Evolutionary conservation across 306 rosid species (phyloP), one percentile per base, ranked within the genome.

Genomic region (Calophaca sinica): DNA sequence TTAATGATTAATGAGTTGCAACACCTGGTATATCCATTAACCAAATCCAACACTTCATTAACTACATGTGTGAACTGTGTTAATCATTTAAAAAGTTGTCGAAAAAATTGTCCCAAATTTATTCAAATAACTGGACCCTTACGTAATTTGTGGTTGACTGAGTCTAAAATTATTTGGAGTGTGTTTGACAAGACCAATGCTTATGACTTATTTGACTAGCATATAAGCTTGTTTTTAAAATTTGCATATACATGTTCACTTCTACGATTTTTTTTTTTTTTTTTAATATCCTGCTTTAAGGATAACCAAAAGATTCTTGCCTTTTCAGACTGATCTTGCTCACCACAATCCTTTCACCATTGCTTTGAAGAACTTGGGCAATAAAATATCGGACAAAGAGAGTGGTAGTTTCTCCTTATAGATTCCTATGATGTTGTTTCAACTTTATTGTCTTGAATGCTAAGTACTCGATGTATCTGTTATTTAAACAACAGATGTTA

Each of bases 261-360:
- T 5, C 42, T 29, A 1, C 45, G 49, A 61, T 35, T 6, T 13
- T 2, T 28, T 13, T 15, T 26, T 64, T 59, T 45, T 42, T 0
- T 20, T 20, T 20, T 20, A 0, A 20, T 20, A 20, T 14, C 48
- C 7, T 50, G 6, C 20, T 20, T 52, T 79, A 20, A 35, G 51
- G 45, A 38, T 76, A 52, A 11, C 58, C 41, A 31, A 62, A 10
- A 46, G 48, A 12, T 55, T 46, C 20, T 15, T 79, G 77, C 3
- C 66, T 77, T 81, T 70, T 60, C 90, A 89, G 96, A 87, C 86
- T 41, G 86, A 86, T 84, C 74, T 90, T 15, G 92, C 90, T 15
- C 89, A 79, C 26, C 84, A 80, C 5, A 84, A 63, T 79, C 85
- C 82, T 33, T 87, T 86, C 41, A 86, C 92, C 8, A 5, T 50